phyloP scores from a whole-genome alignment of 2,329 filamentous ascomycete species.

The Xylariaceae sp. region DNA sequence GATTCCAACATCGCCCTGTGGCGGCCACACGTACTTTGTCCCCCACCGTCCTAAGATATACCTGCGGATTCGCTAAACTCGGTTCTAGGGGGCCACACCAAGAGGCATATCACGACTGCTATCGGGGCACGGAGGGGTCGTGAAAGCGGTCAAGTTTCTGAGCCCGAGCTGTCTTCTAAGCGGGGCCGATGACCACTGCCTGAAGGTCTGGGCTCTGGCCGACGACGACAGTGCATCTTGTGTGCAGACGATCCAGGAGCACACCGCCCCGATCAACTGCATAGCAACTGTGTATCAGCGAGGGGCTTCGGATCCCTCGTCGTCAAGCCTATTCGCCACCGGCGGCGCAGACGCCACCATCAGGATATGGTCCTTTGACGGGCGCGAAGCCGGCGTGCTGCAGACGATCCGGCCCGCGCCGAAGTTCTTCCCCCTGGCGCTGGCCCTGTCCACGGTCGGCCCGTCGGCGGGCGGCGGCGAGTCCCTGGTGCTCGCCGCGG shows the following conservation, averaged over 20 bases:
- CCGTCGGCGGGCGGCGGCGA: constrained; percentile 38
- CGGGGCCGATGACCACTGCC: constrained; percentile 71
- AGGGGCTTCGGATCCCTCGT: constrained; percentile 10
- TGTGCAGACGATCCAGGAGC: constrained; percentile 54
- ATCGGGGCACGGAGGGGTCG: constrained; percentile 66
- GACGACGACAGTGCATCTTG: constrained; percentile 26
- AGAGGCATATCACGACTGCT: constrained; percentile 61
- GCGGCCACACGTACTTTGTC: constrained; percentile 62
- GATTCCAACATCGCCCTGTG: constrained; percentile 86
- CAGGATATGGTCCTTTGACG: constrained; percentile 59
- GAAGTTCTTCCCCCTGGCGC: constrained; percentile 71
- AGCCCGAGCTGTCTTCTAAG: constrained; percentile 56
- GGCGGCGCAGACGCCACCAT: constrained; percentile 74
- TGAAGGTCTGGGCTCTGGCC: constrained; percentile 61
- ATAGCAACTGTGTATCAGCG: constrained; percentile 37
- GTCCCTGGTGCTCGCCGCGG: constrained; percentile 67
- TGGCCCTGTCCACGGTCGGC: constrained; percentile 60
- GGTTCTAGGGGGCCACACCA: constrained; percentile 25
- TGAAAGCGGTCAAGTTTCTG: constrained; percentile 80
- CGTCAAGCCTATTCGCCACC: constrained; percentile 51
- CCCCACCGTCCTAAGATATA: background rate
- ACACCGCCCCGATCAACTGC: constrained; percentile 70
- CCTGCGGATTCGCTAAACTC: background rate
- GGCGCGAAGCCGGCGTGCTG: constrained; percentile 42
- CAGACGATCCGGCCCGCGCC: constrained; percentile 68